phyloP scores from a whole-genome alignment of 805 yeast genomes.

The Wickerhamomyces canadensis region DNA sequence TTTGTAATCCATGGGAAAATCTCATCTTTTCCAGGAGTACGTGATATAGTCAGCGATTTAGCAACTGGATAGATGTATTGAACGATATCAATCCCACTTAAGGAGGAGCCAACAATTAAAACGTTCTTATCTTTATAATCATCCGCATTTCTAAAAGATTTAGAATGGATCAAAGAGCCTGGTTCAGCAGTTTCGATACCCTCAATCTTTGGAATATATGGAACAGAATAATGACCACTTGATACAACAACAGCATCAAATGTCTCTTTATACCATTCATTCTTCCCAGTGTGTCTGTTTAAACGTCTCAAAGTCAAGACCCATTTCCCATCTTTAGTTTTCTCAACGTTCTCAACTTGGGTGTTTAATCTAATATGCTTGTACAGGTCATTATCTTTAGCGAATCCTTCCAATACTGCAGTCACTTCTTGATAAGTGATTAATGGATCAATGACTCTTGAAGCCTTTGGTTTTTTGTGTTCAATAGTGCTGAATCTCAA shows the following conservation, averaged over 20 bases:
- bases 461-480: conserved; percentile 18
- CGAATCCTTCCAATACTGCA: conserved; percentile 23
- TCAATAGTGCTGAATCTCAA: conserved; percentile 32
- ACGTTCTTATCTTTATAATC: conserved; percentile 35
- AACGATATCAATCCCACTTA: conserved; percentile 36
- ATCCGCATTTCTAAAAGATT: conserved; percentile 38
- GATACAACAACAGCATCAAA: conserved; percentile 57
- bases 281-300: conserved; percentile 16
- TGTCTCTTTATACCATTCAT: conserved; percentile 37
- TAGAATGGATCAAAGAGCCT: conserved; percentile 43
- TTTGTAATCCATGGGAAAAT: conserved; percentile 35
- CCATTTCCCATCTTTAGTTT: conserved; percentile 33
- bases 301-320: conserved; percentile 21
- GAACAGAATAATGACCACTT: conserved; percentile 52
- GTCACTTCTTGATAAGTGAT: conserved; percentile 29
- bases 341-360: conserved; percentile 32
- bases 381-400: conserved; percentile 24
- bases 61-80: conserved; percentile 34
- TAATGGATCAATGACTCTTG: conserved; percentile 29
- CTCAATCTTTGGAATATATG: conserved; percentile 42
- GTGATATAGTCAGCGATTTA: conserved; percentile 49
- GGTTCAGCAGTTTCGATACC: conserved; percentile 41
- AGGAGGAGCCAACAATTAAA: conserved; percentile 36
- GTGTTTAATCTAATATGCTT: conserved; percentile 32
- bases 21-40: conserved; percentile 65